Percentiles rank a stretch among this genome's conserved stretches.
These are phyloP conservation scores for Tetrahymena thermophila DNA, from an alignment of 73 alveolate species.

Conservation along the genomic window DNA sequence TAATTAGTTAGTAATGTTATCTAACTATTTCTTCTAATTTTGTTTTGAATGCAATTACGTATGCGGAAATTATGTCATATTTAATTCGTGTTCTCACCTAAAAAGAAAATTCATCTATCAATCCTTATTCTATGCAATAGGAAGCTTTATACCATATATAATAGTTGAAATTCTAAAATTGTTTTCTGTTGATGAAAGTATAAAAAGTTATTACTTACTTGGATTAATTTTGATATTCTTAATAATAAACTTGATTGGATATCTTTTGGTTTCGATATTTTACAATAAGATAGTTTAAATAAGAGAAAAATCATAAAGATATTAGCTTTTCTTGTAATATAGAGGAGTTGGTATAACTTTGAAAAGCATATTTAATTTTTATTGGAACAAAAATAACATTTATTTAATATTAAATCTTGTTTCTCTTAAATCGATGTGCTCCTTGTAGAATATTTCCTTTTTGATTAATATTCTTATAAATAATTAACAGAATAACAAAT, in stretches of 20 bases:
- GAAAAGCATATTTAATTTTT: background rate
- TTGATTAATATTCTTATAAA: background rate
- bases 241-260: background rate
- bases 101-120: too few relatives aligned
- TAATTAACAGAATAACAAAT: too few relatives aligned
- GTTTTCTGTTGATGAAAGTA: background rate
- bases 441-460: background rate
- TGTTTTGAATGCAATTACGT: background rate
- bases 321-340: background rate
- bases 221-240: background rate
- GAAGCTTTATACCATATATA: background rate
- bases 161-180: too few relatives aligned
- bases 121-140: background rate
- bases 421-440: background rate
- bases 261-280: background rate
- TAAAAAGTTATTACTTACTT: too few relatives aligned
- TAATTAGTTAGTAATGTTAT: too few relatives aligned
- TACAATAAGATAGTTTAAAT: background rate
- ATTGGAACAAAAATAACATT: background rate
- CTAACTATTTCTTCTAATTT: background rate
- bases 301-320: background rate
- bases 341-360: background rate
- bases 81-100: background rate
- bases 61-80: background rate
- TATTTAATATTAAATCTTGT: too few relatives aligned